phyloP scores from a whole-genome alignment of 371 early-diverging fungal genomes.

The Globomyces sp. region DNA sequence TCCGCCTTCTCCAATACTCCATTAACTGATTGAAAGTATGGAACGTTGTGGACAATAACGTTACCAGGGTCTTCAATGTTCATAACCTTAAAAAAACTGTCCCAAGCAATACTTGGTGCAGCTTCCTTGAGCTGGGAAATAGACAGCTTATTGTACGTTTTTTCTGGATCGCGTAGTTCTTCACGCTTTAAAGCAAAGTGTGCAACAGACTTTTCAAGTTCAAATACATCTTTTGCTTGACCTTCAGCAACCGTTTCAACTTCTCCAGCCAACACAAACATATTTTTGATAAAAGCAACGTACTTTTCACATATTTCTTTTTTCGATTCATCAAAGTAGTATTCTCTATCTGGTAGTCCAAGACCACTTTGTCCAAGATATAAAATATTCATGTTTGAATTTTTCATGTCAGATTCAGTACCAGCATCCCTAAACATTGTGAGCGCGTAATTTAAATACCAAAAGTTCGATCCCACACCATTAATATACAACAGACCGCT shows the following conservation, averaged over 20 bases:
- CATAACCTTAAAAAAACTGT: not conserved
- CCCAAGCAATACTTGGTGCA: not conserved
- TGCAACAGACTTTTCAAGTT: constrained; percentile 15
- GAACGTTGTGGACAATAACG: not conserved
- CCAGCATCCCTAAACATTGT: not conserved
- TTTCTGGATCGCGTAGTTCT: constrained; percentile 6
- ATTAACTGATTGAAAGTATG: not conserved
- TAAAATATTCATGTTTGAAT: not conserved
- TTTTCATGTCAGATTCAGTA: not conserved
- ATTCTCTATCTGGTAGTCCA: constrained; percentile 14
- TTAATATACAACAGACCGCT: not conserved
- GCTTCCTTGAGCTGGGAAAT: not conserved
- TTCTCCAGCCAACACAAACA: not conserved
- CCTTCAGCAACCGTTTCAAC: not conserved
- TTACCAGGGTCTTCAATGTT: not conserved
- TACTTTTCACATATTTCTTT: not conserved
- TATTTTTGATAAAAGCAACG: not conserved
- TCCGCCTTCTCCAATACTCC: not conserved
- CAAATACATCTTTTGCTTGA: constrained; percentile 16
- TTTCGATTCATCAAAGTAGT: constrained; percentile 14
- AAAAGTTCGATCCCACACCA: not conserved
- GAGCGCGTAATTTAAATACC: not conserved
- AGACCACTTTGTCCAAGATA: constrained; percentile 1
- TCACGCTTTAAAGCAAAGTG: not conserved
- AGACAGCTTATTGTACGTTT: constrained; percentile 7